Percentiles rank a stretch among this genome's conserved stretches.
These are phyloP conservation scores for Solanum peruvianum DNA, from an alignment of 257 asterid species.

Conservation along the genomic window DNA sequence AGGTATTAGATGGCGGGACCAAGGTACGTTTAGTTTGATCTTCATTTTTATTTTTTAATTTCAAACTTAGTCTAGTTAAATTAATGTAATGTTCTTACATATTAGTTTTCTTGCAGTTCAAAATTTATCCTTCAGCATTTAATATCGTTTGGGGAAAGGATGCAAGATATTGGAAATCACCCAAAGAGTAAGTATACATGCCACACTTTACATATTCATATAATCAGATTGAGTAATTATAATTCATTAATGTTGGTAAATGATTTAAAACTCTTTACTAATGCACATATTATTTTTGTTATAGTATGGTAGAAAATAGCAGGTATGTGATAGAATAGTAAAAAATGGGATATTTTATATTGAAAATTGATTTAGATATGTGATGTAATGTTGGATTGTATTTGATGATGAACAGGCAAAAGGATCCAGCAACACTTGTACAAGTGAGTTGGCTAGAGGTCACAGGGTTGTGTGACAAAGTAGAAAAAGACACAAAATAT, in stretches of 20 bases:
- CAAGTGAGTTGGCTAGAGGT: constrained; percentile 4
- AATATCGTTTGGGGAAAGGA: background rate
- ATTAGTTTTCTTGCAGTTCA: background rate
- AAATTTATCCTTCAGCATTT: background rate
- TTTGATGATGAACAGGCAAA: background rate
- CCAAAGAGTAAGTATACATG: background rate
- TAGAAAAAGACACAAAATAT: background rate
- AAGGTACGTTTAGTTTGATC: background rate
- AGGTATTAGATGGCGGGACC: background rate
- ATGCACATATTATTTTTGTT: background rate
- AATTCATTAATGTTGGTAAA: background rate
- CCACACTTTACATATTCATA: background rate
- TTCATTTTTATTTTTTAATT: background rate
- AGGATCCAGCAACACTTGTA: background rate
- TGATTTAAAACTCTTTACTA: no score
- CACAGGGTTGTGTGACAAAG: background rate
- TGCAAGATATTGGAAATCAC: background rate
- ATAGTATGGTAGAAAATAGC: no score
- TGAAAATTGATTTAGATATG: background rate
- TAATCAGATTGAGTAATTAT: background rate
- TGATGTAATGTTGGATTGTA: background rate
- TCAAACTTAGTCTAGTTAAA: background rate
- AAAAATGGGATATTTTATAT: background rate
- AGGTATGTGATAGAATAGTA: background rate
- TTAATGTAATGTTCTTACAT: background rate